Base-by-base conservation (phyloP, 2,329 filamentous ascomycete genomes). In the Xylaria sp. region DNA sequence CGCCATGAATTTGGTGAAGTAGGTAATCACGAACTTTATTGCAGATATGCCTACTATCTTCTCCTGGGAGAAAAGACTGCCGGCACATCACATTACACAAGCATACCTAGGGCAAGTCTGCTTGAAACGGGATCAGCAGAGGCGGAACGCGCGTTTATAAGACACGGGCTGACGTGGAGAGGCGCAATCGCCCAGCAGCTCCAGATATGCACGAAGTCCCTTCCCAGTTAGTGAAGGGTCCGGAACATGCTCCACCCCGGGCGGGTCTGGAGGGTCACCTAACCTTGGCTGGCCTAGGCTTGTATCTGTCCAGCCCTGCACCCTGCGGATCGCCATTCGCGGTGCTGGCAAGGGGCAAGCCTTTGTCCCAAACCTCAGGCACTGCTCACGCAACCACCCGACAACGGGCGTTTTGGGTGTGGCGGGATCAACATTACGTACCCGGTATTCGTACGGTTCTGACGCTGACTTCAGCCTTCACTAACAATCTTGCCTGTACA, bases 91-190 rank as follows among this genome's bases (percentile, higher is more conserved):
- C 12, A 18, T 41, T 41, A 41, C 39, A 9, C 34, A 2, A 4
- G 13, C 39, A 48, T 10, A 48, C 18, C 46, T 48, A 8, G 18
- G 13, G 39, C 12, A 23, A 15, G 25, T 20, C 32, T 37, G 46
- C 25, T 59, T 65, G 66, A 65, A 61, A 65, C 60, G 28, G 28
- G 50, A 54, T n/a, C 50, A 32, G 7, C 25, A 10, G 12, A 41
- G 5, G 63, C 37, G 55, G 60, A 67, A 71, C 70, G 67, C 70
- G 67, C 66, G 70, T 71, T 70, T 70, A 28, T 34, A 23, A 18
- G 46, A 61, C 57, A 59, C 39, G 56, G 32, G 60, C 67, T 66
- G 63, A 68, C 61, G 64, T 63, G 64, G 55, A 60, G 69, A 61
- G 68, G 68, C 68, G 68, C 65, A 70, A 65, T 60, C 66, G 15